These are phyloP conservation scores for Takakia lepidozioides DNA, from an alignment of 225 moss, liverwort and hornwort genomes.

Conservation along the genomic window DNA sequence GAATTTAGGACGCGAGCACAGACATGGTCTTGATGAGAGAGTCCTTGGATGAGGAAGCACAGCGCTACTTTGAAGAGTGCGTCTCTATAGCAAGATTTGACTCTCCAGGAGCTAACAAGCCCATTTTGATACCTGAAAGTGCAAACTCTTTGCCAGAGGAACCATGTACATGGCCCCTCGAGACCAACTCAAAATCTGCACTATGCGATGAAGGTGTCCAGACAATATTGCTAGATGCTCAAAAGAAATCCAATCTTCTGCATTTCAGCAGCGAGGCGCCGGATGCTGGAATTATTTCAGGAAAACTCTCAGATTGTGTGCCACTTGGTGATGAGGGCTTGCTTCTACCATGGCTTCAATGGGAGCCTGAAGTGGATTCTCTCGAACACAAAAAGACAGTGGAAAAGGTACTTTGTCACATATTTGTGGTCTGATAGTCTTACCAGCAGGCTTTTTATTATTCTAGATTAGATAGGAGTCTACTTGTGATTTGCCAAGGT, in stretches of 20 bases:
- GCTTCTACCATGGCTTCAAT: conserved; percentile 55
- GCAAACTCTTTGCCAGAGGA: no score
- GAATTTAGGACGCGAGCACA: no score
- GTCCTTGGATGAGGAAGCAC: conserved; percentile 52
- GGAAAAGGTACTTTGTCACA: no score
- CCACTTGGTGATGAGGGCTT: conserved; percentile 55
- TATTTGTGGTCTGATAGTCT: no score
- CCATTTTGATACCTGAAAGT: conserved; percentile 5
- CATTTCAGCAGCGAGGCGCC: conserved; percentile 6
- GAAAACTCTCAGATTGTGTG: conserved; percentile 17
- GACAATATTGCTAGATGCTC: no score
- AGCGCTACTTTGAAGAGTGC: conserved; percentile 61
- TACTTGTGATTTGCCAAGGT: no score
- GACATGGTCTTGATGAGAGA: conserved; percentile 43
- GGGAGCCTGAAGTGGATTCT: conserved; percentile 51
- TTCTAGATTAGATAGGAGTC: no score
- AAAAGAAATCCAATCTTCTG: background rate
- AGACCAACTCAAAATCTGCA: conserved; percentile 5
- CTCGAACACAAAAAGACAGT: conserved; percentile 41
- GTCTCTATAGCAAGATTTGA: conserved; percentile 56
- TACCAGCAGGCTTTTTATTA: no score
- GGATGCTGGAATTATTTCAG: conserved; percentile 15
- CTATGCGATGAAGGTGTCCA: no score
- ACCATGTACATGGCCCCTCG: conserved; percentile 30
- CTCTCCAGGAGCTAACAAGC: conserved; percentile 27